Evolutionary conservation across 371 early-diverging fungal genomes (phyloP).

Genomic region (Dinochytrium kinnereticum): DNA sequence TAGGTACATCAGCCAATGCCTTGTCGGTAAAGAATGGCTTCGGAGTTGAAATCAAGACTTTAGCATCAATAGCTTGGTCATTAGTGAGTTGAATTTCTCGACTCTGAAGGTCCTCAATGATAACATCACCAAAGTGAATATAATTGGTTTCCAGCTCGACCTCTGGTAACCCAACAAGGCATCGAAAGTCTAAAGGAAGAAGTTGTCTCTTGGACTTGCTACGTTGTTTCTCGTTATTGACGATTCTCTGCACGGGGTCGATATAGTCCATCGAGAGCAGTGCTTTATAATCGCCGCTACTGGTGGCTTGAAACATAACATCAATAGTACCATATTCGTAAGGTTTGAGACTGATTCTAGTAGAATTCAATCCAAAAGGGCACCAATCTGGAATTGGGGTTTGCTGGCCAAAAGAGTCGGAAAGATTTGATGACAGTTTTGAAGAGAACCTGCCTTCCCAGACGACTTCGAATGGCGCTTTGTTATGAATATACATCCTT

Average conservation of each 20-base stretch:
- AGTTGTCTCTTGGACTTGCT: constrained; percentile 35
- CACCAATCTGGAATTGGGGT: constrained; percentile 40
- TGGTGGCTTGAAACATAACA: constrained; percentile 50
- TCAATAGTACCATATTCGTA: constrained; percentile 50
- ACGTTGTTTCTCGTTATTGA: constrained; percentile 36
- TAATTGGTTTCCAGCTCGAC: constrained; percentile 33
- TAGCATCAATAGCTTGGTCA: constrained; percentile 37
- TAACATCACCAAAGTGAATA: constrained; percentile 51
- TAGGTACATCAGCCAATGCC: not conserved
- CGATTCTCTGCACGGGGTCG: constrained; percentile 50
- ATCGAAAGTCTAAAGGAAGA: constrained; percentile 27
- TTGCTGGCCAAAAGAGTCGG: constrained; percentile 16
- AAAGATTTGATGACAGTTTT: constrained; percentile 24
- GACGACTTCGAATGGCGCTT: constrained; percentile 45
- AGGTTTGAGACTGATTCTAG: constrained; percentile 51
- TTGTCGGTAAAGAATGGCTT: constrained; percentile 29
- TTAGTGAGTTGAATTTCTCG: constrained; percentile 35
- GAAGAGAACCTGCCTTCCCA: constrained; percentile 49
- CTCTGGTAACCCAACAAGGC: constrained; percentile 46
- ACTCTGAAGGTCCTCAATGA: constrained; percentile 24
- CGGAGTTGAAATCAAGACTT: constrained; percentile 4
- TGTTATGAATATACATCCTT: constrained; percentile 51
- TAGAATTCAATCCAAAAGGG: constrained; percentile 47
- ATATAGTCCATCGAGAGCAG: constrained; percentile 48
- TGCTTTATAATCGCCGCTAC: constrained; percentile 43